Evolutionary conservation across 2,329 filamentous ascomycete species (phyloP).

Genomic region (Tolypocladium capitatum): DNA sequence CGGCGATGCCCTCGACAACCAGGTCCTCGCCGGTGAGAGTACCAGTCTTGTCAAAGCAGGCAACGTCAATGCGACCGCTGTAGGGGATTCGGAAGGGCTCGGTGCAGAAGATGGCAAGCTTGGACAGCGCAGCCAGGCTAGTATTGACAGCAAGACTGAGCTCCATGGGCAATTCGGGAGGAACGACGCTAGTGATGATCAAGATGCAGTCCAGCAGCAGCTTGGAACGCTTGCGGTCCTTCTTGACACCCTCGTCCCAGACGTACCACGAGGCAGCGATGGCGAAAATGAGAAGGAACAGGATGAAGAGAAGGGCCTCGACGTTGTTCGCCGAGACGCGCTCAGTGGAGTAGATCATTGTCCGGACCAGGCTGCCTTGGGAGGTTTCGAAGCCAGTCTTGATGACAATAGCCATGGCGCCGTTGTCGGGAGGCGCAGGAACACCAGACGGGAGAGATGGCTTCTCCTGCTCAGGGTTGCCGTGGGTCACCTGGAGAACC

Average conservation of each 20-base stretch:
- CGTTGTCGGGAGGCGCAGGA: slow-evolving; percentile 76
- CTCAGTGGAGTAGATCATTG: slow-evolving; percentile 99
- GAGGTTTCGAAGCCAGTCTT: slow-evolving; percentile 99
- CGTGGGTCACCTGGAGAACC: slow-evolving; percentile 87
- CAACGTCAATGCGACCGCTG: slow-evolving; percentile 86
- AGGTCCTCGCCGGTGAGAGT: slow-evolving; percentile 93
- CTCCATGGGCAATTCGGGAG: slow-evolving; percentile 98
- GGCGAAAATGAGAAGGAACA: slow-evolving; percentile 92
- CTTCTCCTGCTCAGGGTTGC: slow-evolving; percentile 61
- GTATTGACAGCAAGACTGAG: slow-evolving; percentile 96
- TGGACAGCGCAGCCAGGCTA: slow-evolving; percentile 83
- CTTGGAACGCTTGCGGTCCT: slow-evolving; percentile 94
- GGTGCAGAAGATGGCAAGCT: slow-evolving; percentile 95
- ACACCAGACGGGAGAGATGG: slow-evolving; percentile 64
- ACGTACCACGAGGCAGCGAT: slow-evolving; percentile 98
- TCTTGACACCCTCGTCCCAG: slow-evolving; percentile 89
- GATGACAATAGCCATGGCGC: slow-evolving; percentile 83
- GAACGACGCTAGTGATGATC: slow-evolving; percentile 94
- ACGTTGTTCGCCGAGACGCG: slow-evolving; percentile 97
- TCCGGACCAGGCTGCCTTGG: slow-evolving; percentile 91
- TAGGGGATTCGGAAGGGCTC: slow-evolving; percentile 98
- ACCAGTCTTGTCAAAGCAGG: slow-evolving; percentile 98
- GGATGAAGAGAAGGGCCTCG: slow-evolving; percentile 91
- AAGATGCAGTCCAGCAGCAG: slow-evolving; percentile 92
- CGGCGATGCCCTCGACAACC: slow-evolving; percentile 92